Percentiles rank a stretch among this genome's conserved stretches.
Evolutionary conservation across 129 eudicot species (phyloP).

Genomic region (Artemisia argyi): DNA sequence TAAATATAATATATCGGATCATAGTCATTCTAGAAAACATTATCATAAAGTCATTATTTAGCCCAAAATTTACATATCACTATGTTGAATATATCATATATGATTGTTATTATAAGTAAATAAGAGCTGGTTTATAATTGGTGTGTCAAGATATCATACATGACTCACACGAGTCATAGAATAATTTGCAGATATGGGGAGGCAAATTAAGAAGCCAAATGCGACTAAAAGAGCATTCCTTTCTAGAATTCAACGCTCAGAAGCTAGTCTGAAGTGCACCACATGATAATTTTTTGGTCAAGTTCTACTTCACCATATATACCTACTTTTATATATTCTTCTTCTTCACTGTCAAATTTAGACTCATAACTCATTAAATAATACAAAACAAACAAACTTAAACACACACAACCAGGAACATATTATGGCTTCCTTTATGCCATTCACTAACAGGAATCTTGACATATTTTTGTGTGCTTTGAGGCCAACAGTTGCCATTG

Average conservation of each 20-base stretch:
- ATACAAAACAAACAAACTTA: too few relatives aligned
- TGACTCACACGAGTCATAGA: too few relatives aligned
- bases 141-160: too few relatives aligned
- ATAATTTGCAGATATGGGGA: constrained; percentile 4
- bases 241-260: constrained; percentile 35
- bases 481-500: constrained; percentile 54
- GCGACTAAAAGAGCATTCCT: constrained; percentile 36
- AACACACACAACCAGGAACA: background rate
- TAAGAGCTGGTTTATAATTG: background rate
- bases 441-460: constrained; percentile 59
- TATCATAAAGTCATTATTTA: too few relatives aligned
- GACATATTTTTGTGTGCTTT: constrained; percentile 49
- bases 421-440: constrained; percentile 60
- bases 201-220: constrained; percentile 30
- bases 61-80: too few relatives aligned
- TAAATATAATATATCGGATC: too few relatives aligned
- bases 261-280: background rate
- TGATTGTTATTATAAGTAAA: background rate
- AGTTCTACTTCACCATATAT: background rate
- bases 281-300: constrained; percentile 16
- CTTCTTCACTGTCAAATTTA: background rate
- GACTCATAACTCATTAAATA: background rate
- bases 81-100: too few relatives aligned
- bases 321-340: background rate
- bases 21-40: too few relatives aligned